Percentiles rank a stretch among this genome's conserved stretches.
Evolutionary conservation across 179 eudicot species (phyloP).

Genomic region (Sideroxylon spinosum): DNA sequence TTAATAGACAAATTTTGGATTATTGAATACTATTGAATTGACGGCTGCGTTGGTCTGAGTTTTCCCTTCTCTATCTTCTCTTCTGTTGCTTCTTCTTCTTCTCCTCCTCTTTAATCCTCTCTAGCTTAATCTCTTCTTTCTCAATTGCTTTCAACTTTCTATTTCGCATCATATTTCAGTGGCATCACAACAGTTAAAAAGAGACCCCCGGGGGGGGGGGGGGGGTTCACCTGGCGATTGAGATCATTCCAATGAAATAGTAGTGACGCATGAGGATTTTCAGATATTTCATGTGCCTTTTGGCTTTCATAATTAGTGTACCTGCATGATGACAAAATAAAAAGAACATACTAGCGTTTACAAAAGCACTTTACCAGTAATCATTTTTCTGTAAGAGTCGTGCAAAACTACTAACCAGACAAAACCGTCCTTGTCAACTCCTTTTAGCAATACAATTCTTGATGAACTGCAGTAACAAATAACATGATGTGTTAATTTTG

Average conservation of each 20-base stretch:
- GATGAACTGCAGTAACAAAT: slow-evolving; percentile 61
- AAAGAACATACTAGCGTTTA: slow-evolving; percentile 6
- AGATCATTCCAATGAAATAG: slow-evolving; percentile 86
- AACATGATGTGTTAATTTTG: slow-evolving; percentile 2
- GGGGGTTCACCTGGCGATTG: slow-evolving; percentile 64
- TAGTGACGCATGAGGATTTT: slow-evolving; percentile 85
- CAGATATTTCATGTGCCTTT: slow-evolving; percentile 68
- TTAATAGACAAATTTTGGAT: no score
- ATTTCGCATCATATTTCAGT: no score
- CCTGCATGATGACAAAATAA: slow-evolving; percentile 38
- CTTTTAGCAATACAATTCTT: slow-evolving; percentile 88
- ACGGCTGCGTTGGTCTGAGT: no score
- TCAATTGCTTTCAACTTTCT: no score
- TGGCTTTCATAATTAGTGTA: slow-evolving; percentile 89
- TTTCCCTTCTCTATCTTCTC: no score
- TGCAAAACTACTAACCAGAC: slow-evolving; percentile 60
- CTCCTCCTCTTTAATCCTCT: no score
- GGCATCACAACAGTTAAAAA: neutral
- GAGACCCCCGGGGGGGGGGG: no score
- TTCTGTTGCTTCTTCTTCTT: no score
- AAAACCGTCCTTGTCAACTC: slow-evolving; percentile 83
- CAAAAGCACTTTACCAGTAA: slow-evolving; percentile 11
- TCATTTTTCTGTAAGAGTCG: neutral
- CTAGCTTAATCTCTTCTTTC: no score
- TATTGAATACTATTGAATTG: no score